Evolutionary conservation across 163 green algal species (phyloP).

Genomic region (Chlorella variabilis): DNA sequence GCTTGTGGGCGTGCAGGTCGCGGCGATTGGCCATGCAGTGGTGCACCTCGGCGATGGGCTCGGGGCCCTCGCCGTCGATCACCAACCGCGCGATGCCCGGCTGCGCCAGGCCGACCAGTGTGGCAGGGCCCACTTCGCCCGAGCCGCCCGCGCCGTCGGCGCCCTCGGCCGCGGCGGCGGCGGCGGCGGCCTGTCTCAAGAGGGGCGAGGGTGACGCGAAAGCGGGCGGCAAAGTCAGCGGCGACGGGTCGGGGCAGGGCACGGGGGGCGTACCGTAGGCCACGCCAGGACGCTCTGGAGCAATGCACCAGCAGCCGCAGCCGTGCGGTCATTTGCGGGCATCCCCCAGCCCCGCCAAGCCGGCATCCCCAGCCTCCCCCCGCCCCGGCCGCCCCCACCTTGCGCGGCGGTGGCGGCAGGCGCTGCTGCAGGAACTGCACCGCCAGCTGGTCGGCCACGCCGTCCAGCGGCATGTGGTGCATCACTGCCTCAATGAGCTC

Average conservation of each 20-base stretch:
- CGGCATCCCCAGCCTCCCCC: too few species aligned
- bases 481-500: slow-evolving; percentile 4
- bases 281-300: too few species aligned
- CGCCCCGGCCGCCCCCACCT: too few species aligned
- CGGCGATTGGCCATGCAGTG: slow-evolving; percentile 35
- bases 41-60: slow-evolving; percentile 34
- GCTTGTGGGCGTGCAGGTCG: slow-evolving; percentile 20
- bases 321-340: too few species aligned
- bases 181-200: slow-evolving; percentile 59
- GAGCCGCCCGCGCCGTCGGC: not conserved
- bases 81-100: slow-evolving; percentile 55
- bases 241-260: too few species aligned
- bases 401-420: slow-evolving; percentile 45
- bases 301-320: too few species aligned
- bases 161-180: not conserved
- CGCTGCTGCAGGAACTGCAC: slow-evolving; percentile 58
- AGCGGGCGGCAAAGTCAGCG: too few species aligned
- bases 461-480: slow-evolving; percentile 56
- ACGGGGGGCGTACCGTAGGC: too few species aligned
- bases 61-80: slow-evolving; percentile 13
- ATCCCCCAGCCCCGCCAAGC: too few species aligned
- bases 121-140: not conserved
- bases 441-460: slow-evolving; percentile 58
- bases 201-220: too few species aligned
- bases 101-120: slow-evolving; percentile 35